These are phyloP conservation scores for Hymenoscyphus albidus DNA, from an alignment of 2,329 filamentous ascomycete species.

Conservation along the genomic window DNA sequence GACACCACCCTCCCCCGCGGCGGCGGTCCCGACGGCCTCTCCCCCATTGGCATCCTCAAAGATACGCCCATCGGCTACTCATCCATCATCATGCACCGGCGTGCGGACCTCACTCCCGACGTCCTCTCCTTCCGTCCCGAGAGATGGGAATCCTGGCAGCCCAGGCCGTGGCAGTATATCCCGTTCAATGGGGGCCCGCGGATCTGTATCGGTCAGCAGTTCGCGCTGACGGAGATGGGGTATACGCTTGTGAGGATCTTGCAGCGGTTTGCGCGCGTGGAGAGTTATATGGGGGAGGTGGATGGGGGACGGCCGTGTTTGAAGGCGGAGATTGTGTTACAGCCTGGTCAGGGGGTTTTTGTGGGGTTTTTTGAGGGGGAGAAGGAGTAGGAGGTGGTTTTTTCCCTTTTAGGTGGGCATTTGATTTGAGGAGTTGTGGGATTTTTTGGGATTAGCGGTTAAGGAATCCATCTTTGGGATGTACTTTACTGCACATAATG, in stretches of 20 bases:
- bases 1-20: slow-evolving; percentile 74
- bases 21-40: slow-evolving; percentile 58
- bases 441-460: too few species aligned
- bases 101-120: slow-evolving; percentile 57
- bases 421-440: too few species aligned
- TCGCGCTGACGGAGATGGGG: slow-evolving; percentile 71
- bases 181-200: slow-evolving; percentile 73
- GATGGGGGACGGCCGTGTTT: slow-evolving; percentile 52
- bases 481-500: too few species aligned
- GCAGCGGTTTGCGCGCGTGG: slow-evolving; percentile 64
- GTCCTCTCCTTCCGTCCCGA: slow-evolving; percentile 54
- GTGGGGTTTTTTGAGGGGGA: slow-evolving; percentile 51
- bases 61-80: slow-evolving; percentile 64
- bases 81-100: slow-evolving; percentile 69
- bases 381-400: neutral
- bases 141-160: slow-evolving; percentile 61
- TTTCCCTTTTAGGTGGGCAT: too few species aligned
- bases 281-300: slow-evolving; percentile 52
- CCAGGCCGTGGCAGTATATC: slow-evolving; percentile 66
- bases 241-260: slow-evolving; percentile 71
- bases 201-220: slow-evolving; percentile 77
- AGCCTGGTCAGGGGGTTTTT: slow-evolving; percentile 55
- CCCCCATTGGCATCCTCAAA: slow-evolving; percentile 63
- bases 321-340: slow-evolving; percentile 57
- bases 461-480: too few species aligned